Percentiles rank a stretch among this genome's conserved stretches.
phyloP scores from a whole-genome alignment of 176 grass and related monocot species.

The Triticum timopheevii region DNA sequence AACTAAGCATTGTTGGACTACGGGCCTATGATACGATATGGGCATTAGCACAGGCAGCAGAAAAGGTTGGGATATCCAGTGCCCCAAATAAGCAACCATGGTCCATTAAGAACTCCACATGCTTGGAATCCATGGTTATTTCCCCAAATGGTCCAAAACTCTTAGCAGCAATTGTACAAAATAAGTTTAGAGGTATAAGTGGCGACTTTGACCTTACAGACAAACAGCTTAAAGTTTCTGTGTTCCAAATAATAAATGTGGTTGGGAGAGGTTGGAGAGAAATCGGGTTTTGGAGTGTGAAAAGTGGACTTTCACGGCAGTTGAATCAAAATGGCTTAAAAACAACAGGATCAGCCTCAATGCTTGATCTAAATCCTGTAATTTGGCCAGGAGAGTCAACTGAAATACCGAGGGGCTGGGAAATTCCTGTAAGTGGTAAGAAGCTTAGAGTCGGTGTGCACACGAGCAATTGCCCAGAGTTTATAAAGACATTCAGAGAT shows the following conservation, averaged over 20 bases:
- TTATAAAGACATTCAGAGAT: slow-evolving; percentile 22
- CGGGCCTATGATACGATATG: slow-evolving; percentile 52
- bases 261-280: slow-evolving; percentile 22
- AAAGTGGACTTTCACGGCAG: slow-evolving; percentile 11
- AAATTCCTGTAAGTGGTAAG: neutral
- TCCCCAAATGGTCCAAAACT: slow-evolving; percentile 25
- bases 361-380: slow-evolving; percentile 8
- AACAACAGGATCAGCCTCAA: neutral
- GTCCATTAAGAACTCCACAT: slow-evolving; percentile 16
- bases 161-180: neutral
- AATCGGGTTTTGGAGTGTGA: slow-evolving; percentile 42
- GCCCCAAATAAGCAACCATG: neutral
- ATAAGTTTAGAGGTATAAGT: slow-evolving; percentile 36
- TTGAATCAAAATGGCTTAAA: slow-evolving; percentile 8
- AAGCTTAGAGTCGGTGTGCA: slow-evolving; percentile 45
- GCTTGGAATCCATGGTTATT: neutral
- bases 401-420: slow-evolving; percentile 44
- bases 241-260: slow-evolving; percentile 50
- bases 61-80: slow-evolving; percentile 12
- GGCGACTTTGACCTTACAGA: slow-evolving; percentile 35
- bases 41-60: slow-evolving; percentile 44
- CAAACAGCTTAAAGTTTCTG: slow-evolving; percentile 10
- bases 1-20: slow-evolving; percentile 11
- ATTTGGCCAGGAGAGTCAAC: slow-evolving; percentile 54
- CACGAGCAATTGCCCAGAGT: neutral